Percentiles rank a stretch among this genome's conserved stretches.
Evolutionary conservation across 257 asterid species (phyloP).

Genomic region (Nicotiana knightiana): DNA sequence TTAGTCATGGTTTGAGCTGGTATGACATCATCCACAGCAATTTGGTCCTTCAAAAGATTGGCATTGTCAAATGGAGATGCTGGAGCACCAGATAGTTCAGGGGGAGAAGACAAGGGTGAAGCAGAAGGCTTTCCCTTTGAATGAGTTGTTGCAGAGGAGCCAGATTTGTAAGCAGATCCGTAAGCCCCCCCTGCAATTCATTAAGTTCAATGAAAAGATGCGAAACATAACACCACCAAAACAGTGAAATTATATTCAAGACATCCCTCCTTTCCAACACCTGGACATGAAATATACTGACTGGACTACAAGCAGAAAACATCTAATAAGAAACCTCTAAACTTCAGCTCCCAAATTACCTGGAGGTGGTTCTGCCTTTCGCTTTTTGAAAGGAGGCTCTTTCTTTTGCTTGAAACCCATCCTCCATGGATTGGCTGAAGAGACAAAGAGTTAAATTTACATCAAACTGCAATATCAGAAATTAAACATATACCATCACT

Average conservation of each 20-base stretch:
- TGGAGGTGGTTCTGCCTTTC: conserved; percentile 56
- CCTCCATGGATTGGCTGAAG: conserved; percentile 70
- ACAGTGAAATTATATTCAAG: background rate
- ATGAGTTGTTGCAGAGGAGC: conserved; percentile 42
- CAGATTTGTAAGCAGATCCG: conserved; percentile 51
- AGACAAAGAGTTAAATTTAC: conserved; percentile 3
- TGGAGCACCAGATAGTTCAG: conserved; percentile 48
- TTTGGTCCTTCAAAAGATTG: conserved; percentile 45
- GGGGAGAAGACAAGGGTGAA: conserved; percentile 66
- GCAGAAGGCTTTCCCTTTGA: conserved; percentile 53
- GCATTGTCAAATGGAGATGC: conserved; percentile 51
- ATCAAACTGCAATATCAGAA: background rate
- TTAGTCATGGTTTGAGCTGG: conserved; percentile 37
- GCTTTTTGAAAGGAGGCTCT: conserved; percentile 80
- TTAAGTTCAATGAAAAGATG: background rate
- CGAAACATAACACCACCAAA: background rate
- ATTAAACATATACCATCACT: background rate
- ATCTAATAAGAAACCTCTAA: conserved; percentile 13
- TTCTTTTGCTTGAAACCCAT: conserved; percentile 46
- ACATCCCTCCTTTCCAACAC: conserved; percentile 8
- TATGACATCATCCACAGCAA: conserved; percentile 31
- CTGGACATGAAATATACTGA: conserved; percentile 6
- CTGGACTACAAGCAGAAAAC: conserved; percentile 4
- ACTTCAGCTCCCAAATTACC: conserved; percentile 43
- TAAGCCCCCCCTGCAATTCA: conserved; percentile 54